Evolutionary conservation across 108 stramenopile species (phyloP).

Genomic region (Pseudonitzschia multiseries): DNA sequence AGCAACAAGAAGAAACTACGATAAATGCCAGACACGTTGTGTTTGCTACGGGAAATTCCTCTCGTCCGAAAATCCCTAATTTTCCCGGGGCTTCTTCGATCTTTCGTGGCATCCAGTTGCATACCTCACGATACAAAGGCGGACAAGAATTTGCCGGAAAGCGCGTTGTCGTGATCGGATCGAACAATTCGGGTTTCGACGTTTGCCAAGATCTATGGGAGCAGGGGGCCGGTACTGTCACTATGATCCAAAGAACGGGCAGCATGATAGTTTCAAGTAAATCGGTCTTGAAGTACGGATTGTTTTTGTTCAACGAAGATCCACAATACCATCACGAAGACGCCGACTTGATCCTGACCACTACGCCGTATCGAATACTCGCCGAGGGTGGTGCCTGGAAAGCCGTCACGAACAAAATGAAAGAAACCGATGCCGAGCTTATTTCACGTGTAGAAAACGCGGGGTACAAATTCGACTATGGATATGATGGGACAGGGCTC

Average conservation of each 20-base stretch:
- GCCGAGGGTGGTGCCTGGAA: constrained; percentile 17
- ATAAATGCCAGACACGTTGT: constrained; percentile 27
- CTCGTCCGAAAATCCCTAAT: constrained; percentile 21
- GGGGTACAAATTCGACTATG: constrained; percentile 35
- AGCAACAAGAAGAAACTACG: not conserved
- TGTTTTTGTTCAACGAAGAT: constrained; percentile 23
- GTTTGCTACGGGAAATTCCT: constrained; percentile 36
- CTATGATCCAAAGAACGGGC: constrained; percentile 27
- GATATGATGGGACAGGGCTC: constrained; percentile 32
- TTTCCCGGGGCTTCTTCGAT: constrained; percentile 19
- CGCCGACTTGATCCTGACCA: constrained; percentile 29
- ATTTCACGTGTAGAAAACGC: constrained; percentile 6
- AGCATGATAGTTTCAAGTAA: constrained; percentile 22
- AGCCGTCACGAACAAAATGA: constrained; percentile 26
- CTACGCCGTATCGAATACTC: constrained; percentile 26
- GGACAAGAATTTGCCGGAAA: constrained; percentile 12
- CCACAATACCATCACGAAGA: constrained; percentile 30
- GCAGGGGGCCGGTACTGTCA: constrained; percentile 23
- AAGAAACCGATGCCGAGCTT: constrained; percentile 20
- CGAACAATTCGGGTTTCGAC: constrained; percentile 85
- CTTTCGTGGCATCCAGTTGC: constrained; percentile 25
- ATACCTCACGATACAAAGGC: constrained; percentile 25
- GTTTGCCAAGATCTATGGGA: constrained; percentile 36
- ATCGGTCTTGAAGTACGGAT: constrained; percentile 20
- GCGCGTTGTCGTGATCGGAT: constrained; percentile 74